phyloP scores from a whole-genome alignment of 2,329 filamentous ascomycete genomes.

The Colletotrichum agaves region DNA sequence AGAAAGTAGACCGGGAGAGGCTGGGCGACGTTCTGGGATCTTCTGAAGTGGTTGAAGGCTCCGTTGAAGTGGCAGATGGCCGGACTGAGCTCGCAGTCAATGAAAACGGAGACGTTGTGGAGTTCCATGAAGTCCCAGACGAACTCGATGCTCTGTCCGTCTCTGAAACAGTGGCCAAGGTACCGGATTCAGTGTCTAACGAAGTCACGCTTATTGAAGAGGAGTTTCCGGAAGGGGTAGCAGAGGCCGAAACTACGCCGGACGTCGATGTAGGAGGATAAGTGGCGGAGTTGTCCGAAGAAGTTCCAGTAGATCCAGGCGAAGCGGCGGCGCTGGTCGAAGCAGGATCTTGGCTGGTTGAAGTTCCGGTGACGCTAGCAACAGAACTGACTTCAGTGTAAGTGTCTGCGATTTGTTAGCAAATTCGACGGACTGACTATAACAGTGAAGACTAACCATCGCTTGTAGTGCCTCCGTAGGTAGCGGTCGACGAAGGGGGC shows the following conservation, averaged over 20 bases:
- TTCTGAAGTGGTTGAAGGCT: neutral
- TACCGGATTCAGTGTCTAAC: conserved; percentile 13
- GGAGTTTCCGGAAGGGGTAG: neutral
- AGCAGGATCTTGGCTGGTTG: neutral
- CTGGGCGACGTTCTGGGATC: neutral
- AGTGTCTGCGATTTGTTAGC: conserved; percentile 1
- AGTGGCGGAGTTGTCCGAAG: neutral
- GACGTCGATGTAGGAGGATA: neutral
- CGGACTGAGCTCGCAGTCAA: neutral
- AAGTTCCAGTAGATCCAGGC: neutral
- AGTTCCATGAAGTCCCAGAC: neutral
- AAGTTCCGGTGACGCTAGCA: neutral
- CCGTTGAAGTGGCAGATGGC: neutral
- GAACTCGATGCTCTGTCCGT: neutral
- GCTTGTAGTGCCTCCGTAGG: neutral
- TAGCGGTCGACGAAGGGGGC: neutral
- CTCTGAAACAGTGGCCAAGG: conserved; percentile 16
- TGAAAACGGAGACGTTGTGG: neutral
- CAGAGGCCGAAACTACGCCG: neutral
- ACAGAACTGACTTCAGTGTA: conserved; percentile 3
- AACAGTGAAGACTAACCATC: conserved; percentile 6
- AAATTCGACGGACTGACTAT: neutral
- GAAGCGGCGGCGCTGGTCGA: neutral
- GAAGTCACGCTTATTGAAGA: neutral
- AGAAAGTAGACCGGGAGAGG: neutral